Conservation (phyloP, 2,329 filamentous ascomycete species). For the Trichoderma cornu-damae region DNA sequence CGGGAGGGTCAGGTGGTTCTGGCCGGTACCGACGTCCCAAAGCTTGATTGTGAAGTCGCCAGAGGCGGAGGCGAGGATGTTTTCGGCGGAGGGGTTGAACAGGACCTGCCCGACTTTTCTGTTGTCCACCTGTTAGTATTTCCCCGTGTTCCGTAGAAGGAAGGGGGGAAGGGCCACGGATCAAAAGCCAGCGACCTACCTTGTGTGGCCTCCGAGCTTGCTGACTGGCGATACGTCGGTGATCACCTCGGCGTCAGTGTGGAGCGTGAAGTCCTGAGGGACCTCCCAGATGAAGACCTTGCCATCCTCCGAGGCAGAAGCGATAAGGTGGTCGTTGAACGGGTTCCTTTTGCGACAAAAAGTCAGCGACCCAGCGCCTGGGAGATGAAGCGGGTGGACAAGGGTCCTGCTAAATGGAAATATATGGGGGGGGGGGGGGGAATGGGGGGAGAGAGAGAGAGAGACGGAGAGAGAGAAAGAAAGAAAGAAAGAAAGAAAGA, state of each 20-base stretch:
- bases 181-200: conserved; percentile 45
- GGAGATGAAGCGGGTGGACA: neutral
- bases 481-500: neutral
- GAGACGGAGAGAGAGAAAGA: neutral
- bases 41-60: conserved; percentile 93
- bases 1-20: conserved; percentile 69
- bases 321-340: conserved; percentile 89
- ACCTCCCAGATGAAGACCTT: conserved; percentile 98
- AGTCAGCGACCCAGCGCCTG: conserved; percentile 21
- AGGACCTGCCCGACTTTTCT: conserved; percentile 97
- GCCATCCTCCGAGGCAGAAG: conserved; percentile 92
- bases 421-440: neutral
- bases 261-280: conserved; percentile 77
- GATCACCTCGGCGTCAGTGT: conserved; percentile 79
- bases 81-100: conserved; percentile 94
- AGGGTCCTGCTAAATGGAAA: neutral
- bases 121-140: conserved; percentile 23
- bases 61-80: conserved; percentile 89
- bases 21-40: conserved; percentile 84
- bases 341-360: conserved; percentile 66
- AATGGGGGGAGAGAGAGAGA: conserved; percentile 14
- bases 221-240: conserved; percentile 73
- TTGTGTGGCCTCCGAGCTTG: conserved; percentile 81
- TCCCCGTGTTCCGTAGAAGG: neutral
- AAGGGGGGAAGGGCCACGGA: neutral